Evolutionary conservation across 495 filamentous ascomycete genomes (phyloP), one percentile per base, ranked within the genome.

Genomic region (Trichocladium antarcticum): DNA sequence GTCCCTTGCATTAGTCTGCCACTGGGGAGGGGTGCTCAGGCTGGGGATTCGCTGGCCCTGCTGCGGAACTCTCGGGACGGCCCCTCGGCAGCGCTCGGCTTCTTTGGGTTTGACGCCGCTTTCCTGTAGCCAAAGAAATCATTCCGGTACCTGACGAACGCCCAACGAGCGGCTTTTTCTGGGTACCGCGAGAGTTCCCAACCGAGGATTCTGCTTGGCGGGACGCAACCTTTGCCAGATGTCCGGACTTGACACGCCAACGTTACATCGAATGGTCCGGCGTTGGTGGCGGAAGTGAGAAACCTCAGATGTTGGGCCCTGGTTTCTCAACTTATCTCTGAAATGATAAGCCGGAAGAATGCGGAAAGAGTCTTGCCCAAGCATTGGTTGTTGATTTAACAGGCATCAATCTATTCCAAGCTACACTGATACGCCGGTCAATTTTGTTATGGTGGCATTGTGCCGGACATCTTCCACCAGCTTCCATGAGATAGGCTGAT

Each of bases 1-100:
- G 52, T 54, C 41, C 52, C 52, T 54, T 54, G 52, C 52, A 54
- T 54, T 49, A 50, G 46, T 37, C 34, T 10, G 28, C 11, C n/a
- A 10, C 29, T 20, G 22, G 5, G 46, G 41, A 42, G 50, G 50
- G 41, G 28, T 21, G 47, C 15, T 4, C 11, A 10, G 15, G 27
- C 10, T 19, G 6, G 51, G 20, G 40, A 54, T 54, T 54, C 45
- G 51, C 45, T 16, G 17, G 20, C 2, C 14, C 10, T 3, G 40
- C 19, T n/a, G 17, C 16, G 31, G 31, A 14, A 29, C 10, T n/a
- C 19, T 22, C 43, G 43, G 43, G 20, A 45, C 43, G 32, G 43
- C n/a, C 31, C 17, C 32, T 37, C 43, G 34, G 16, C 43, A 16
- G 16, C 42, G 31, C 31, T 19, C 27, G 40, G 22, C 24, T n/a